Evolutionary conservation across 2,329 filamentous ascomycete species (phyloP), one percentile per base, ranked within the genome.

Genomic region (Pseudogymnoascus sp.): DNA sequence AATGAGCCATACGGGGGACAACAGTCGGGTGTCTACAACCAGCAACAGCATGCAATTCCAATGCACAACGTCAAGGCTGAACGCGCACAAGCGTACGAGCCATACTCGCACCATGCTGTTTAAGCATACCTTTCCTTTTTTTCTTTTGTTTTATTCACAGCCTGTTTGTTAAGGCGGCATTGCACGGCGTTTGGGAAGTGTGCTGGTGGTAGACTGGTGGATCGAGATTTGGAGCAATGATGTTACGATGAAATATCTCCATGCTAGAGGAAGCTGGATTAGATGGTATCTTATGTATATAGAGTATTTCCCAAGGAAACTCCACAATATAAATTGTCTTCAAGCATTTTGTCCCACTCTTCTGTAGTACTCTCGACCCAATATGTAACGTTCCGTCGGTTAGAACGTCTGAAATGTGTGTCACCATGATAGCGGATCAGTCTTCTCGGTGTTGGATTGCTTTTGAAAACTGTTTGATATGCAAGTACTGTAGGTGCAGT

Each of bases 41-140:
- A 74, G 72, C 72, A 74, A 62, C 21, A 61, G 59, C 38, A 61
- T 68, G 72, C 70, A 71, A 73, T 69, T 69, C 75, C 65, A 61
- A 68, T 67, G 69, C 70, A 64, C 19, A 67, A 69, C 13, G 65
- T 69, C 63, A 71, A 68, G 64, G 63, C 70, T 50, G 76, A 62
- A 75, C 75, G 66, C 72, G 78, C 71, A 70, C 79, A 65, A 71
- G 84, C 83, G 40, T 87, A 87, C 74, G 85, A 87, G 80, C 85
- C 85, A 36, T 87, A 87, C 75, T 80, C 80, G 61, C 84, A 86
- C 69, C 69, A 74, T 64, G 78, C 79, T 50, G 77, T 78, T 57
- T 86, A 80, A 77, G 10, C 50, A 17, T 57, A 21, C 5, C 1
- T 57, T 4, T 53, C 3, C 8, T 21, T 21, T 17, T 3, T 26